phyloP scores from a whole-genome alignment of 2,329 filamentous ascomycete genomes.

The Fusarium agapanthi region DNA sequence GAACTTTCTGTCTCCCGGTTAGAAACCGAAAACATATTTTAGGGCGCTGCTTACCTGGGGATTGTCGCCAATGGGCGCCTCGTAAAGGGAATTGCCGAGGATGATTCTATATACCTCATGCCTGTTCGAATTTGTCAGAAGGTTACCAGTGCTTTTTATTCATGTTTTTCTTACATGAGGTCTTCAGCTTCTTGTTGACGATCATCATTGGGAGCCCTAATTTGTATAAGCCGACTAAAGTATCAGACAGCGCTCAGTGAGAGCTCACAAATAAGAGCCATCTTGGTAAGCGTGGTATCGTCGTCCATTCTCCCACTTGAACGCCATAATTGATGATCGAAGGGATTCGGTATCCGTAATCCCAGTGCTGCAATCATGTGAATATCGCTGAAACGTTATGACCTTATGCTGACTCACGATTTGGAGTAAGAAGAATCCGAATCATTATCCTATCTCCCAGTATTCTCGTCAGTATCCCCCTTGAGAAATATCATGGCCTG shows the following conservation, averaged over 20 bases:
- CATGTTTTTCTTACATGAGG: slow-evolving; percentile 19
- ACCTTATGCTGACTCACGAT: background rate
- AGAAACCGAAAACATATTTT: fast-evolving
- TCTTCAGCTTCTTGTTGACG: slow-evolving; percentile 43
- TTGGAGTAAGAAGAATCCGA: slow-evolving; percentile 27
- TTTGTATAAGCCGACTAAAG: background rate
- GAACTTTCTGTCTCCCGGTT: background rate
- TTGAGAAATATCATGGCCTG: fast-evolving
- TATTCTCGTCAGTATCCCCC: background rate
- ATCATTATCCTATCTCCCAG: slow-evolving; percentile 7
- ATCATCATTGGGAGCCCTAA: slow-evolving; percentile 43
- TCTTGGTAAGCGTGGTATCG: slow-evolving; percentile 59
- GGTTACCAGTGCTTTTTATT: fast-evolving
- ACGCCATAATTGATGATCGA: slow-evolving; percentile 29
- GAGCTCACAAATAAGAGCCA: slow-evolving; percentile 49
- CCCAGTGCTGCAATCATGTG: background rate
- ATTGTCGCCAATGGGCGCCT: slow-evolving; percentile 45
- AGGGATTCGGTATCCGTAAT: slow-evolving; percentile 34
- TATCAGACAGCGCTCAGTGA: fast-evolving
- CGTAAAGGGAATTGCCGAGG: slow-evolving; percentile 44
- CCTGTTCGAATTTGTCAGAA: background rate
- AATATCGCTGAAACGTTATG: fast-evolving
- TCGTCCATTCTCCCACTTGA: slow-evolving; percentile 56
- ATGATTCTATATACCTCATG: slow-evolving; percentile 43
- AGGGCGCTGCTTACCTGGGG: slow-evolving; percentile 15